Evolutionary conservation across 2,329 filamentous ascomycete species (phyloP).

Genomic region (Stagonosporopsis rhizophila): DNA sequence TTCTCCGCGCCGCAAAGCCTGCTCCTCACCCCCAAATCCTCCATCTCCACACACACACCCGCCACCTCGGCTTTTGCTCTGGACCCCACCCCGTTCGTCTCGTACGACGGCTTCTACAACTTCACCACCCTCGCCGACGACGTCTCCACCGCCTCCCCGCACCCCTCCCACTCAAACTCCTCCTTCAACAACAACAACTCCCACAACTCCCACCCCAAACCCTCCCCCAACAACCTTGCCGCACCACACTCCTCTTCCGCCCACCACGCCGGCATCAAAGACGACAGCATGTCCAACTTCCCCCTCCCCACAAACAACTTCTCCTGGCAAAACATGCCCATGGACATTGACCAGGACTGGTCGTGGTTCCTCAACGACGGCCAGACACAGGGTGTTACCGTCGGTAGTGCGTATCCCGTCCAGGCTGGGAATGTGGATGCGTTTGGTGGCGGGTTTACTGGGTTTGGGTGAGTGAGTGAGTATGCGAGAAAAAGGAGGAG

Average conservation of each 20-base stretch:
- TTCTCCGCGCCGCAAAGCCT: not conserved
- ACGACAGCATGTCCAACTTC: conserved; percentile 42
- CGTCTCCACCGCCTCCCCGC: not conserved
- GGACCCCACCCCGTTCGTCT: conserved; percentile 41
- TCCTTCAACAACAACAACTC: not conserved
- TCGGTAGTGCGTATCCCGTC: not conserved
- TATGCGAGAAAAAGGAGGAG: too few relatives aligned
- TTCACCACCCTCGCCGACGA: conserved; percentile 34
- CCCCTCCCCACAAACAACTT: conserved; percentile 47
- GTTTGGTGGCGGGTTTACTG: conserved; percentile 9
- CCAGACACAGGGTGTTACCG: conserved; percentile 16
- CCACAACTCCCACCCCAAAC: not conserved
- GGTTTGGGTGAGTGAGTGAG: conserved; percentile 4
- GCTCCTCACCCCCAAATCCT: conserved; percentile 17
- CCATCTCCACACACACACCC: conserved; percentile 22
- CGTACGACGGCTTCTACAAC: conserved; percentile 52
- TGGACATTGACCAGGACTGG: conserved; percentile 53
- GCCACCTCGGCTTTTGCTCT: conserved; percentile 19
- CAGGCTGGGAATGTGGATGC: conserved; percentile 1
- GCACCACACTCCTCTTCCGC: too few relatives aligned
- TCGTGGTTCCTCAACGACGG: conserved; percentile 49
- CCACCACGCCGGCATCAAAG: conserved; percentile 28
- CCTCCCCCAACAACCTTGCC: not conserved
- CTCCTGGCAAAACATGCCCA: conserved; percentile 50
- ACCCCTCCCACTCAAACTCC: not conserved